Base-by-base conservation (phyloP, 495 filamentous ascomycete species). In the Ramalina intermedia region DNA sequence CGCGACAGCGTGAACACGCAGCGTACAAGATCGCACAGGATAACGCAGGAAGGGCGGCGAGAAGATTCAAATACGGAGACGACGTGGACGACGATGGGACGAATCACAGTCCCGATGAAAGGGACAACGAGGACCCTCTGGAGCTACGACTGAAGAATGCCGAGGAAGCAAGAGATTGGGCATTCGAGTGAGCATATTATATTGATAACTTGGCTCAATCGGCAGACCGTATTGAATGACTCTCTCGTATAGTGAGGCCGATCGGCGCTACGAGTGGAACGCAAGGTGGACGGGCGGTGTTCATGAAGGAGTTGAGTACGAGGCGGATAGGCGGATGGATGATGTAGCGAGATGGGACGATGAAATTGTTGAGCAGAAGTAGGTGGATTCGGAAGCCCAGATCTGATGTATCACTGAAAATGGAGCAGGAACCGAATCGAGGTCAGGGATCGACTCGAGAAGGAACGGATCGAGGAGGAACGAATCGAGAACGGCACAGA, bases 231-330 rank as follows among this genome's bases (percentile, higher is more conserved):
- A n/a, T 20, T 33, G 20, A 37, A 26, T 20, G 24, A 33, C 43
- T n/a, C 43, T 11, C 16, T 14, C 8, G 21, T n/a, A 33, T 33
- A 46, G 26, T 46, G 20, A 46, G 14, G 27, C 26, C 16, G 2
- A 27, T 33, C 43, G 43, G 35, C 43, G 43, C 13, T 46, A 46
- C 27, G 43, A 46, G 20, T 16, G 27, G 43, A 46, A 46, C 24
- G 40, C 40, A 24, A 42, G 8, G 16, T 46, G 43, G 26, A 33
- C 43, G 17, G 26, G 23, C 21, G 26, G 43, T 37, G 24, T 9
- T 33, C 43, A 46, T 33, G 21, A 29, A 5, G 24, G 24, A 4
- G 23, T 46, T 27, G 43, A 46, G 18, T 21, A 42, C 1, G 40
- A 42, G 18, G 40, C 40, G 12, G 40, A 42, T 42, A 42, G 18